Evolutionary conservation across 1,284 basidiomycete genomes (phyloP).

Genomic region (Blastosporella zonata): DNA sequence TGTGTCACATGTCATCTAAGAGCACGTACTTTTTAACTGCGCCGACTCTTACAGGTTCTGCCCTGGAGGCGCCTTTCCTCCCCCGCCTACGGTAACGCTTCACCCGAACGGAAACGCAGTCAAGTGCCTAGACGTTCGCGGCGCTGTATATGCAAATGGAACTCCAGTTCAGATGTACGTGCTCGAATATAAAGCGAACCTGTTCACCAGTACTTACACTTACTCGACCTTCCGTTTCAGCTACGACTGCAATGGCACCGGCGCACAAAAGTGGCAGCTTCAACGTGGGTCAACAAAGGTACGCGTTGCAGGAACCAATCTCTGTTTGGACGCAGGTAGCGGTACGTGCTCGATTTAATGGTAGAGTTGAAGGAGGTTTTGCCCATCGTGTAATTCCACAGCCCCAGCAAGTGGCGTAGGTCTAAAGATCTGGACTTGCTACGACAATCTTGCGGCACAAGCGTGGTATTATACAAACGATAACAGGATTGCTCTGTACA

Average conservation of each 20-base stretch:
- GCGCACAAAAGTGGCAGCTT: conserved; percentile 31
- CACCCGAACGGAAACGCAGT: conserved; percentile 22
- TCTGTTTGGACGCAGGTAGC: conserved; percentile 31
- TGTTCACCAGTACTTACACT: not conserved
- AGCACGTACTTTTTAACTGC: not conserved
- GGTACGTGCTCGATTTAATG: conserved; percentile 16
- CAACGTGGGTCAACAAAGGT: conserved; percentile 25
- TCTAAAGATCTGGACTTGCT: conserved; percentile 24
- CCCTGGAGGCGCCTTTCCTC: conserved; percentile 10
- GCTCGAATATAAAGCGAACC: not conserved
- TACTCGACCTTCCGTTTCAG: conserved; percentile 11
- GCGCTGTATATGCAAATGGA: conserved; percentile 24
- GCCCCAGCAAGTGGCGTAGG: conserved; percentile 18
- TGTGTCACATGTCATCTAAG: not conserved
- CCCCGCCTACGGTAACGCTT: conserved; percentile 9
- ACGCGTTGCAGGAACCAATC: conserved; percentile 25
- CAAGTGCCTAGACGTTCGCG: conserved; percentile 30
- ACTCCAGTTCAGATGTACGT: conserved; percentile 26
- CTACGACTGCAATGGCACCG: conserved; percentile 31
- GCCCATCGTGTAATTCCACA: not conserved
- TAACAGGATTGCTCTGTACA: conserved; percentile 16
- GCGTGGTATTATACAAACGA: conserved; percentile 18
- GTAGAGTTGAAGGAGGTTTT: not conserved
- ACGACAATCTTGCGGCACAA: conserved; percentile 19
- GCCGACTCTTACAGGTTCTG: conserved; percentile 9